Conservation (phyloP, 2,329 filamentous ascomycete genomes). For the Colletotrichum cordylinicola region DNA sequence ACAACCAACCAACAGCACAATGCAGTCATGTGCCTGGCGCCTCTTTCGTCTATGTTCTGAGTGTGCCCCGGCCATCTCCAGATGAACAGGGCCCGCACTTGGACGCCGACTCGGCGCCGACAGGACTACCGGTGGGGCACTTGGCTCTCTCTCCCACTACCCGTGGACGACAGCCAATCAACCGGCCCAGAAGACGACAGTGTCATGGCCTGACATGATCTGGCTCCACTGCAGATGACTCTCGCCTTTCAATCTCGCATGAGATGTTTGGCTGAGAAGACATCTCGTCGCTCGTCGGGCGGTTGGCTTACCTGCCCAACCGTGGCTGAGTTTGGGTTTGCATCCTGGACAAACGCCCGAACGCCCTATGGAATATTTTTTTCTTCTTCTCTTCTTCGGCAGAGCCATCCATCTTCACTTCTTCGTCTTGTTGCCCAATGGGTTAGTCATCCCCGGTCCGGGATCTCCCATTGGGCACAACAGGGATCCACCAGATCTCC, state of each 20-base stretch:
- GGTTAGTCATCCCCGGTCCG: not conserved
- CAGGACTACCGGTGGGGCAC: not conserved
- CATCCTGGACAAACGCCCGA: not conserved
- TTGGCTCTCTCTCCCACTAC: not conserved
- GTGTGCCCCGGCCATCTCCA: not conserved
- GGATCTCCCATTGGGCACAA: not conserved
- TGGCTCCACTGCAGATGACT: not conserved
- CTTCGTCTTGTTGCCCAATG: not conserved
- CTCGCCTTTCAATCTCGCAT: not conserved
- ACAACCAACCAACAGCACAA: not conserved
- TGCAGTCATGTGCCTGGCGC: not conserved
- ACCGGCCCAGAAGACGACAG: not conserved
- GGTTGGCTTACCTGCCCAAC: not conserved
- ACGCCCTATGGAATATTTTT: not conserved
- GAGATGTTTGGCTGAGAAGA: not conserved
- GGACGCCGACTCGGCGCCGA: constrained; percentile 8
- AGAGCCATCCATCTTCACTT: not conserved
- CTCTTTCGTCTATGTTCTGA: not conserved
- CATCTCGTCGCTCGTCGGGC: not conserved
- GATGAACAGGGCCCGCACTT: not conserved
- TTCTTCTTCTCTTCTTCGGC: not conserved
- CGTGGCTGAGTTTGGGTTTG: not conserved
- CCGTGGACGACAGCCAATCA: not conserved
- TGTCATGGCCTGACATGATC: not conserved
- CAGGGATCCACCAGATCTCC: not conserved